A percentile compares a stretch with the other conserved stretches of the same genome.
These are phyloP conservation scores for Kazachstania psychrophila DNA, from an alignment of 805 yeast species.

Conservation along the genomic window DNA sequence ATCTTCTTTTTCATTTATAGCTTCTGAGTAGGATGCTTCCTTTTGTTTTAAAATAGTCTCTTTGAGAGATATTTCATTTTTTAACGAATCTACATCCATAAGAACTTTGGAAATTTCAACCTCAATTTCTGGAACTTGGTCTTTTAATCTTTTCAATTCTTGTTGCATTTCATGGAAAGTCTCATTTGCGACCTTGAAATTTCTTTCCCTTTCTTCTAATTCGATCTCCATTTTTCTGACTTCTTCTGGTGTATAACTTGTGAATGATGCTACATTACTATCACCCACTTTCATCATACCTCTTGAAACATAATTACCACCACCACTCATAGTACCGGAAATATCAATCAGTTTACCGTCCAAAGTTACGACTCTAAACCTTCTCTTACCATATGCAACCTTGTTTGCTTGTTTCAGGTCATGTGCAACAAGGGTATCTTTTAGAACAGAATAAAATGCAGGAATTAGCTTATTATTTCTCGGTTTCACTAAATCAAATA, in stretches of 20 bases:
- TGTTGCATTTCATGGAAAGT: conserved; percentile 51
- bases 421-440: conserved; percentile 79
- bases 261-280: neutral
- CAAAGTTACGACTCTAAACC: conserved; percentile 85
- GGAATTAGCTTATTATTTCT: conserved; percentile 60
- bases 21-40: conserved; percentile 12
- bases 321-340: conserved; percentile 96
- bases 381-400: conserved; percentile 73
- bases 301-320: conserved; percentile 60
- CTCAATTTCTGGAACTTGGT: conserved; percentile 63
- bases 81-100: conserved; percentile 56
- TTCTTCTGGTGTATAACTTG: conserved; percentile 40
- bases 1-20: conserved; percentile 29
- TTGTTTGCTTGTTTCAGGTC: conserved; percentile 71
- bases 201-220: conserved; percentile 43
- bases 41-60: conserved; percentile 36
- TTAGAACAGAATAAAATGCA: conserved; percentile 81
- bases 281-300: conserved; percentile 58
- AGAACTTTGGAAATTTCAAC: conserved; percentile 46
- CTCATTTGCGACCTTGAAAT: conserved; percentile 40
- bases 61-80: conserved; percentile 43
- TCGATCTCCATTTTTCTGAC: conserved; percentile 46
- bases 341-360: conserved; percentile 88
- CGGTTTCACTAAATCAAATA: conserved; percentile 75
- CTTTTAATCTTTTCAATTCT: conserved; percentile 49